Conservation (phyloP, 768 basidiomycete species). For the Sistotremastrum niveocremeum region DNA sequence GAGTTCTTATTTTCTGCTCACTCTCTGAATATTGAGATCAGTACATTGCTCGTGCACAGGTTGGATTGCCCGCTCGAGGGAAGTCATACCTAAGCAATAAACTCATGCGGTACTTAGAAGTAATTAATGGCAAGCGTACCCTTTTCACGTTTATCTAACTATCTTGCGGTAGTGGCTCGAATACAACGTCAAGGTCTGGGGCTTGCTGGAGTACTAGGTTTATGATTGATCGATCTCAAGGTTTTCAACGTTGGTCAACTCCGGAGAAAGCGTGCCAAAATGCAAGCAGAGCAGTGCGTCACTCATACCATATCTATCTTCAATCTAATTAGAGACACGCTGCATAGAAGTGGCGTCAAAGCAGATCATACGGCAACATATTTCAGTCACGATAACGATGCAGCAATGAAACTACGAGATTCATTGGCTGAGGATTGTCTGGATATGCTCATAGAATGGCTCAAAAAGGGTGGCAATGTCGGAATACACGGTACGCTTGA, state of each 20-base stretch:
- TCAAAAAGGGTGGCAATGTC: constrained; percentile 91
- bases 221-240: constrained; percentile 21
- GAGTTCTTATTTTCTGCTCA: constrained; percentile 7
- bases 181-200: constrained; percentile 79
- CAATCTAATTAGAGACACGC: neutral
- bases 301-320: neutral
- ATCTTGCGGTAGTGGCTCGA: constrained; percentile 72
- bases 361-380: constrained; percentile 87
- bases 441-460: constrained; percentile 90
- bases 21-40: neutral
- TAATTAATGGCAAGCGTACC: constrained; percentile 21
- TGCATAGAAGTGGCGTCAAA: constrained; percentile 56
- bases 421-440: constrained; percentile 80
- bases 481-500: constrained; percentile 75
- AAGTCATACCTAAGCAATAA: constrained; percentile 99
- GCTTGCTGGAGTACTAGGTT: neutral
- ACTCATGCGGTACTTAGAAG: constrained; percentile 90
- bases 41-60: constrained; percentile 29
- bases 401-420: constrained; percentile 68
- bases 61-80: constrained; percentile 93
- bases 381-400: constrained; percentile 76
- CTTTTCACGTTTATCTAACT: constrained; percentile 4
- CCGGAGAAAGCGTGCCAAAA: constrained; percentile 70
- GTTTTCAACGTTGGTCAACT: constrained; percentile 98
- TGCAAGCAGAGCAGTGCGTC: constrained; percentile 59